phyloP scores from a whole-genome alignment of 495 filamentous ascomycete species.

The Neurospora sp. region DNA sequence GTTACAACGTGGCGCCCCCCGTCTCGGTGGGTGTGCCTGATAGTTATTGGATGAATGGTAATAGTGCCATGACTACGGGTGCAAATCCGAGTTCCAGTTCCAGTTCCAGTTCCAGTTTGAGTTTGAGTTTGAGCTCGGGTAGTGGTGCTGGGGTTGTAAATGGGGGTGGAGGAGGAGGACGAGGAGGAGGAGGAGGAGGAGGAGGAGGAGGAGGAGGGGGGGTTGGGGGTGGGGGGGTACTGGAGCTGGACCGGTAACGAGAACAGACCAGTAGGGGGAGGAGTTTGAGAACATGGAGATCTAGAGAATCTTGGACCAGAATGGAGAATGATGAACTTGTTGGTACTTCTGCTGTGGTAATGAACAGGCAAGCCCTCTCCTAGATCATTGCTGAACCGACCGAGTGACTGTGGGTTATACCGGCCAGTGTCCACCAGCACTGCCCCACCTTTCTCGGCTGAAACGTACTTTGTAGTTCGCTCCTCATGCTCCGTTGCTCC shows the following conservation, averaged over 20 bases:
- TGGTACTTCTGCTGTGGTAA: not conserved
- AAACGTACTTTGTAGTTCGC: not conserved
- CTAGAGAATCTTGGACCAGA: not conserved
- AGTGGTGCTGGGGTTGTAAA: not conserved
- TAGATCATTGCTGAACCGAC: not conserved
- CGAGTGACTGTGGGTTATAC: not conserved
- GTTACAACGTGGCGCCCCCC: not conserved
- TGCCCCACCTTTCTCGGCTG: not conserved
- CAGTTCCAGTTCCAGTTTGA: not conserved
- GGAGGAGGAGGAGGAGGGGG: too few species aligned
- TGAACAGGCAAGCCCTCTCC: not conserved
- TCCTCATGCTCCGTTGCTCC: not conserved
- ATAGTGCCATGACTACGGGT: not conserved
- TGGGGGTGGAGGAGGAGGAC: not conserved
- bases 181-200: too few species aligned
- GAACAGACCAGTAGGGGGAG: not conserved
- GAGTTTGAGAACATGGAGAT: not conserved
- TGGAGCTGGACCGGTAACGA: not conserved
- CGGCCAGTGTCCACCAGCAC: not conserved
- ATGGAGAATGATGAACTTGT: not conserved
- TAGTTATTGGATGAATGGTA: not conserved
- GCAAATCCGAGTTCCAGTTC: not conserved
- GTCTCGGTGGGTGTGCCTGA: not conserved
- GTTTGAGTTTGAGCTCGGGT: not conserved
- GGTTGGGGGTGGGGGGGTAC: too few species aligned